Percentiles rank a stretch among this genome's conserved stretches.
Conservation (phyloP, 148 eudicot genomes). For the Arctostaphylos glauca region DNA sequence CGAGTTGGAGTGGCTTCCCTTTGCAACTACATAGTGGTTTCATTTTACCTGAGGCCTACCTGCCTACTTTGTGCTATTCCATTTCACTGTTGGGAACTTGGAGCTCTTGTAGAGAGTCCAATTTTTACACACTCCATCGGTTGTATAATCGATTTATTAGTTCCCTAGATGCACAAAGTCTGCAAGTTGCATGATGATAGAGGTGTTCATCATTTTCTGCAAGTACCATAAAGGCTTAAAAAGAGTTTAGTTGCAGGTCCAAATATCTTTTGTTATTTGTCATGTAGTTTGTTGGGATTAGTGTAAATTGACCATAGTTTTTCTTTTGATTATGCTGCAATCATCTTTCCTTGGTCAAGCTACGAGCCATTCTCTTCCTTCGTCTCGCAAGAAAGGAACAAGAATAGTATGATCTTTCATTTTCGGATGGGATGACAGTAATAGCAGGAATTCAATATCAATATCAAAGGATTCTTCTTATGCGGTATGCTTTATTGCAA, state of each 20-base stretch:
- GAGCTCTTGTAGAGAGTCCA: neutral
- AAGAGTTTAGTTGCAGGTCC: neutral
- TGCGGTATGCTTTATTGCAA: conserved; percentile 36
- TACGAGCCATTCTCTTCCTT: conserved; percentile 50
- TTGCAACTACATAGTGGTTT: neutral
- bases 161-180: neutral
- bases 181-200: neutral
- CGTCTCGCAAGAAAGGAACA: conserved; percentile 49
- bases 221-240: neutral
- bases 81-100: neutral
- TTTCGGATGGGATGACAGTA: conserved; percentile 94
- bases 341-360: conserved; percentile 76
- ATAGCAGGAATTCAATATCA: conserved; percentile 66
- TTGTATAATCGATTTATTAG: neutral
- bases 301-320: neutral
- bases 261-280: neutral
- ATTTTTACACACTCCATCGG: neutral
- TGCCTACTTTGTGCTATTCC: neutral
- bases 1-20: neutral
- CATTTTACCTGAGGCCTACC: neutral
- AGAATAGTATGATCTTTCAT: conserved; percentile 53
- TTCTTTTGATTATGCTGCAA: conserved; percentile 36
- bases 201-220: neutral
- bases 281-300: neutral
- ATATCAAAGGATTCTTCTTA: conserved; percentile 58